Conservation (phyloP, 805 yeast genomes). For the Schwanniomyces sp. region DNA sequence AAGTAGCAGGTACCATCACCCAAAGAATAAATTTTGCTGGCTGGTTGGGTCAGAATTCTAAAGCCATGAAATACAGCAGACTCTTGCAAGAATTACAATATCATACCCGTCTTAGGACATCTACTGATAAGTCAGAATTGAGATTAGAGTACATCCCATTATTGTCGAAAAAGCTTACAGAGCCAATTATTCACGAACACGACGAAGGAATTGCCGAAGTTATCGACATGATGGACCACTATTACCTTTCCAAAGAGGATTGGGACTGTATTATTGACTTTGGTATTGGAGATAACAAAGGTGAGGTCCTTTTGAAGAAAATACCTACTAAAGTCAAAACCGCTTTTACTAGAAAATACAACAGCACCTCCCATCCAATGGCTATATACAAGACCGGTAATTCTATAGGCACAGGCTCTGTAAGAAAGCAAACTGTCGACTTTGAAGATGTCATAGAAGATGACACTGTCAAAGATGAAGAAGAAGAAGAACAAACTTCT, state of each 20-base stretch:
- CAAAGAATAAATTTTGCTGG: slow-evolving; percentile 77
- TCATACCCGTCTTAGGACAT: slow-evolving; percentile 78
- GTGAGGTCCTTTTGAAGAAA: slow-evolving; percentile 50
- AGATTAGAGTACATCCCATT: slow-evolving; percentile 75
- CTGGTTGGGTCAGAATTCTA: slow-evolving; percentile 91
- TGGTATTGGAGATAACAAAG: slow-evolving; percentile 58
- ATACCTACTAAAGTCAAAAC: slow-evolving; percentile 78
- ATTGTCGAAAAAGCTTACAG: slow-evolving; percentile 53
- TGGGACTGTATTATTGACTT: slow-evolving; percentile 88
- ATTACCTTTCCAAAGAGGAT: slow-evolving; percentile 85
- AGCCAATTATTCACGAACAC: slow-evolving; percentile 57
- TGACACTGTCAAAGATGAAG: slow-evolving; percentile 45
- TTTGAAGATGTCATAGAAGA: slow-evolving; percentile 71
- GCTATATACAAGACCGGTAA: slow-evolving; percentile 77
- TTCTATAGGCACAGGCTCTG: slow-evolving; percentile 37
- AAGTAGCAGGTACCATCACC: slow-evolving; percentile 67
- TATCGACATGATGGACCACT: slow-evolving; percentile 75
- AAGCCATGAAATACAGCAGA: slow-evolving; percentile 73
- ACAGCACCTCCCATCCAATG: slow-evolving; percentile 74
- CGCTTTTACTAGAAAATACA: slow-evolving; percentile 85
- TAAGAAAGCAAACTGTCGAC: slow-evolving; percentile 50
- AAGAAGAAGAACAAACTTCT: slow-evolving; percentile 45
- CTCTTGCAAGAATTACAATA: slow-evolving; percentile 84
- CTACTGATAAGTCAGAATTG: slow-evolving; percentile 71
- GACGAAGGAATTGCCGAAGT: slow-evolving; percentile 65